These are phyloP conservation scores for Asterophora lycoperdoides DNA, from an alignment of 768 basidiomycete genomes.

Conservation along the genomic window DNA sequence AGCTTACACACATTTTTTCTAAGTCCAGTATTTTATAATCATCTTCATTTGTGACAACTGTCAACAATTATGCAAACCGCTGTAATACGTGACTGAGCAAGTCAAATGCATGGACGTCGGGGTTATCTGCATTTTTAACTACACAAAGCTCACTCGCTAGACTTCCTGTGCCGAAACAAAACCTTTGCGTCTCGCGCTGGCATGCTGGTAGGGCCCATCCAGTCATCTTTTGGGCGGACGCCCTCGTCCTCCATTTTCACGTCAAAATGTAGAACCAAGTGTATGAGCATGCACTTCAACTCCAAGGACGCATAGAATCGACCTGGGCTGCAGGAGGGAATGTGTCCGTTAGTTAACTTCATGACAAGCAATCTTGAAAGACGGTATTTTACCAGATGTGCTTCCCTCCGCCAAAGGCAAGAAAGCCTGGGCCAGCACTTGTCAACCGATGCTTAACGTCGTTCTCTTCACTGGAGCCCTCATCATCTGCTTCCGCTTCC, in stretches of 20 bases:
- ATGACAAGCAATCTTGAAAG: not conserved
- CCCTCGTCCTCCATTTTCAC: constrained; percentile 30
- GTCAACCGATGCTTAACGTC: constrained; percentile 22
- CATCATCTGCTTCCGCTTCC: constrained; percentile 10
- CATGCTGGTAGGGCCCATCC: constrained; percentile 18
- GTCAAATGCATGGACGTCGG: no score
- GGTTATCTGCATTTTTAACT: no score
- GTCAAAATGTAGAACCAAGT: constrained; percentile 37
- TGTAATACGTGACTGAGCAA: no score
- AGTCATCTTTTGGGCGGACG: constrained; percentile 22
- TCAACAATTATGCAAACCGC: no score
- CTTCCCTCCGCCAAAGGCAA: constrained; percentile 34
- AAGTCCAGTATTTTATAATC: no score
- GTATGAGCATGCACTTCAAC: constrained; percentile 42
- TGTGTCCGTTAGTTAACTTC: not conserved
- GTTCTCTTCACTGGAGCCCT: constrained; percentile 11
- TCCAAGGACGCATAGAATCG: constrained; percentile 41
- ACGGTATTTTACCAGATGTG: constrained; percentile 21
- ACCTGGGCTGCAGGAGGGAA: constrained; percentile 24
- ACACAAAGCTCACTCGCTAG: no score
- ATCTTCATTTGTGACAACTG: no score
- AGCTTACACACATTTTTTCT: no score
- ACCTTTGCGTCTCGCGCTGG: constrained; percentile 25
- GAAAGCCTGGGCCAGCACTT: constrained; percentile 24
- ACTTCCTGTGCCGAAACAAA: constrained; percentile 20